A percentile compares a stretch with the other conserved stretches of the same genome.
phyloP scores from a whole-genome alignment of 208 protist species.

The Entamoeba dispar region DNA sequence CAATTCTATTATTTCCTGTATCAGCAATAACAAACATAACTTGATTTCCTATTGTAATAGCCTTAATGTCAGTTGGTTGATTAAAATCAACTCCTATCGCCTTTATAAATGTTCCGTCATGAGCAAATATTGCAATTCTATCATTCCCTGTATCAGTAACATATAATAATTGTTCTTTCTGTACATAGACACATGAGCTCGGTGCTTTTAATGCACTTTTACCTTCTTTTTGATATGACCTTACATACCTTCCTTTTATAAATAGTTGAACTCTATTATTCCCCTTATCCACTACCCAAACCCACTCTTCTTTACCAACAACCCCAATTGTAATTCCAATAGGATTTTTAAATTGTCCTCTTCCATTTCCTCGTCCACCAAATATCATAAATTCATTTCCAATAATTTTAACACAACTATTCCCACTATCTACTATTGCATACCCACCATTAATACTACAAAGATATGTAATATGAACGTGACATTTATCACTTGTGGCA shows the following conservation, averaged over 20 bases:
- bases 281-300: not conserved
- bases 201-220: not conserved
- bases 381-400: not conserved
- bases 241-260: not conserved
- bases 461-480: not conserved
- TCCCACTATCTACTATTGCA: not conserved
- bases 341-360: not conserved
- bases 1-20: not conserved
- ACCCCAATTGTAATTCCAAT: not conserved
- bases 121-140: not conserved
- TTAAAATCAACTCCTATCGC: not conserved
- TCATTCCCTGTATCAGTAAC: not conserved
- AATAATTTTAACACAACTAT: not conserved
- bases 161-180: not conserved
- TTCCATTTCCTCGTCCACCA: not conserved
- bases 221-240: not conserved
- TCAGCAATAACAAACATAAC: not conserved
- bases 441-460: not conserved
- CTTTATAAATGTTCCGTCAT: not conserved
- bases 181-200: not conserved
- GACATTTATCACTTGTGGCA: not conserved
- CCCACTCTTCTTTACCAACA: not conserved
- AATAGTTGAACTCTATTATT: not conserved
- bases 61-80: not conserved
- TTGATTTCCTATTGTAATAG: not conserved